phyloP scores from a whole-genome alignment of 106 monocot species.

The Ottelia alismoides region DNA sequence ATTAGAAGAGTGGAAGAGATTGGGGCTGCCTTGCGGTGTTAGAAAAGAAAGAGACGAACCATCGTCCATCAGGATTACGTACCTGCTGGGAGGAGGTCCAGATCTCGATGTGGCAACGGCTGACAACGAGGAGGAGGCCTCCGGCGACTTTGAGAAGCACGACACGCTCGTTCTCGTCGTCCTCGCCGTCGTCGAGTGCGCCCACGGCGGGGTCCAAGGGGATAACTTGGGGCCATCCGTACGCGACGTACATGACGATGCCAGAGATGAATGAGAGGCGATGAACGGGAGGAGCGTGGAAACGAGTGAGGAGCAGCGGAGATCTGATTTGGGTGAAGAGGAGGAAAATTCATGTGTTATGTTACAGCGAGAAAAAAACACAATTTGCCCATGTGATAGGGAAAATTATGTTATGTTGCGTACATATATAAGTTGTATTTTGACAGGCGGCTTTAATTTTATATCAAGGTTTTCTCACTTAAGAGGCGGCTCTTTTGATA shows the following conservation, averaged over 20 bases:
- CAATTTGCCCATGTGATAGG: no score
- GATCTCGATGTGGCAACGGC: conserved; percentile 64
- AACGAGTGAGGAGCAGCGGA: conserved; percentile 3
- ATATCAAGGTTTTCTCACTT: no score
- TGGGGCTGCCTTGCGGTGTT: neutral
- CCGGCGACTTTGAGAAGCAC: conserved; percentile 48
- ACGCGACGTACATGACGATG: conserved; percentile 84
- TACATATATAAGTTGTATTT: no score
- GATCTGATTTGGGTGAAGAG: conserved; percentile 4
- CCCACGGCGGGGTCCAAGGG: conserved; percentile 34
- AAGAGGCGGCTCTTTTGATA: no score
- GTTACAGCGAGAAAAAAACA: no score
- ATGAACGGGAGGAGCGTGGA: neutral
- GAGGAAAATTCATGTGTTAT: no score
- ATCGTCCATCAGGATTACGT: neutral
- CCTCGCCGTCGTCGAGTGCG: conserved; percentile 7
- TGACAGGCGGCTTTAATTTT: no score
- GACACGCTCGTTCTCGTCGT: conserved; percentile 50
- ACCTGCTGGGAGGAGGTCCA: conserved; percentile 98
- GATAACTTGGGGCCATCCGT: conserved; percentile 98
- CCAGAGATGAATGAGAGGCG: neutral
- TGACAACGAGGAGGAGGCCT: conserved; percentile 69
- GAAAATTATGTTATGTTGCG: no score
- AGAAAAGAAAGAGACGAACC: neutral
- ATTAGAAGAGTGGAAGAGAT: neutral